Conservation (phyloP, 495 filamentous ascomycete genomes). For the Viridothelium virens region DNA sequence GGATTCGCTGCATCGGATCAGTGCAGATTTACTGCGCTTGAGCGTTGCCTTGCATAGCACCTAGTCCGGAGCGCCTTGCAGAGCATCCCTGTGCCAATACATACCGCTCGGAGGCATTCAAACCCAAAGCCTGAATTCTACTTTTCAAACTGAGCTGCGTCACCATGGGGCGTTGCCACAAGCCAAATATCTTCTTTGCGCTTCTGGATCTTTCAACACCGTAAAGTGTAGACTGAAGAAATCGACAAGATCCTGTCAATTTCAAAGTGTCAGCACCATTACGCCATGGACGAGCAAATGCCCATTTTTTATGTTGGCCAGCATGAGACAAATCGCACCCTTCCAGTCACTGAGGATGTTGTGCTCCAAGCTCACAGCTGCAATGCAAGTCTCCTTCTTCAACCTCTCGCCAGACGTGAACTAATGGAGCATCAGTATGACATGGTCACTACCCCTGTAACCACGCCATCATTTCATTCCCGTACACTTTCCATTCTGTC, state of each 20-base stretch:
- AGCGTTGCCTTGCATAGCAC: not conserved
- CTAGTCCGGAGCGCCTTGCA: not conserved
- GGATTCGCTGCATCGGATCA: not conserved
- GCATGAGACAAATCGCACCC: constrained; percentile 60
- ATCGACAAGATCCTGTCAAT: constrained; percentile 20
- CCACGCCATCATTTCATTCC: constrained; percentile 71
- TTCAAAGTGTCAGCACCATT: too few species aligned
- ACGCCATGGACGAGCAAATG: constrained; percentile 41
- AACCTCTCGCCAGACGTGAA: not conserved
- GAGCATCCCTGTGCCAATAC: not conserved
- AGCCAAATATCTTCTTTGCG: not conserved
- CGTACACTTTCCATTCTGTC: constrained; percentile 53
- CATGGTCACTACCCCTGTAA: constrained; percentile 84
- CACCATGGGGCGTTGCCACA: not conserved
- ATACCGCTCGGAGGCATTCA: not conserved
- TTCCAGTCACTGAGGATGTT: constrained; percentile 54
- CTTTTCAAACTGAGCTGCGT: not conserved
- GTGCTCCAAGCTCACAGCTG: constrained; percentile 60
- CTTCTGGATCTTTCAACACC: not conserved
- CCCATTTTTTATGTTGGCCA: constrained; percentile 75
- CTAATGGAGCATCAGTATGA: constrained; percentile 59
- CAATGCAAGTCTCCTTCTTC: constrained; percentile 43
- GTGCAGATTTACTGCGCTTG: not conserved
- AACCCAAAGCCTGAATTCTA: not conserved
- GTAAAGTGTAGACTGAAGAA: not conserved